Conservation (phyloP, 345 rosid genomes). For the Clarkia xantiana region DNA sequence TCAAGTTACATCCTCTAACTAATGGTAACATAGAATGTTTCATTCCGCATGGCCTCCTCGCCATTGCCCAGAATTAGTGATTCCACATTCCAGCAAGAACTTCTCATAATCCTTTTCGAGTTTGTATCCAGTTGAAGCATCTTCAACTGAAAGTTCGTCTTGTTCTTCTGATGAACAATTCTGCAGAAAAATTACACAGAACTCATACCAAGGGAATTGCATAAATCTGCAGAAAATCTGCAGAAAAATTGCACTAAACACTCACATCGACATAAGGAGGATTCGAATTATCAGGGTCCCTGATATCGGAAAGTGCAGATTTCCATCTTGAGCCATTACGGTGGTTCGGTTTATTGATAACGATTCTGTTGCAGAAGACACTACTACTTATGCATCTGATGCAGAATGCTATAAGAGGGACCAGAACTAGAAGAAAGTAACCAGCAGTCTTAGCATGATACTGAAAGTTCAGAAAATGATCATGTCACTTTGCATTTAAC, state of each 20-base stretch:
- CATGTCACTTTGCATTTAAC: conserved; percentile 3
- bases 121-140: conserved; percentile 9
- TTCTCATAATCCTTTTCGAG: conserved; percentile 22
- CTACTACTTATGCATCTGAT: conserved; percentile 23
- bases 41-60: conserved; percentile 16
- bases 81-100: conserved; percentile 28
- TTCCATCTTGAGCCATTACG: too few species aligned
- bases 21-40: conserved; percentile 2
- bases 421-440: conserved; percentile 27
- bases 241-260: too few species aligned
- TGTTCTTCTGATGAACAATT: conserved; percentile 13
- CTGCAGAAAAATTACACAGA: conserved; percentile 1
- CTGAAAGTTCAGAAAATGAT: conserved; percentile 6
- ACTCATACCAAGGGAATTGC: neutral
- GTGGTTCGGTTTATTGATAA: too few species aligned
- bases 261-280: too few species aligned
- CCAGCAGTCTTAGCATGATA: conserved; percentile 22
- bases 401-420: conserved; percentile 25
- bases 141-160: conserved; percentile 13
- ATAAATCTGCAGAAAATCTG: too few species aligned
- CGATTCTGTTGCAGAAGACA: conserved; percentile 13
- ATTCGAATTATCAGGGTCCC: conserved; percentile 14
- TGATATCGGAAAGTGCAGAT: conserved; percentile 15
- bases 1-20: neutral
- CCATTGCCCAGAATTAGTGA: conserved; percentile 19